Percentiles rank a stretch among this genome's conserved stretches.
Conservation (phyloP, 208 protist species). For the Acanthamoeba royreba region DNA sequence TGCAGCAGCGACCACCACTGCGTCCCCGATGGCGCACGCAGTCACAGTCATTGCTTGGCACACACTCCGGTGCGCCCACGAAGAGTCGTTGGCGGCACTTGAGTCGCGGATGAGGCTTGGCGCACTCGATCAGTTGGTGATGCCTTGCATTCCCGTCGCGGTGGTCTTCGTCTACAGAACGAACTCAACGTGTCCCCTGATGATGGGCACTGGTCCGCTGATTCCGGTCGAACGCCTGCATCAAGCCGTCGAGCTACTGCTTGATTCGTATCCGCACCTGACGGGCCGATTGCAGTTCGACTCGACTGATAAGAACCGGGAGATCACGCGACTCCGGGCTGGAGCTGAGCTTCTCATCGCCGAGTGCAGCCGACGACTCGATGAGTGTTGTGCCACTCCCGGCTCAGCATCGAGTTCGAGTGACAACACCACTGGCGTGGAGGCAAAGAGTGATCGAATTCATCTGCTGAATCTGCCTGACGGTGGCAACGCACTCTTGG, state of each 20-base stretch:
- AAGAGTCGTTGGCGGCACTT: neutral
- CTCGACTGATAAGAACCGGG: neutral
- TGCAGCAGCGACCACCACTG: no score
- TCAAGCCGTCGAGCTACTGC: neutral
- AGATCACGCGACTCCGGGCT: neutral
- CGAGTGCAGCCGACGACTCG: neutral
- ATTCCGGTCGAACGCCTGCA: constrained; percentile 26
- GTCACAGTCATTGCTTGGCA: neutral
- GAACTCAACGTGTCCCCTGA: neutral
- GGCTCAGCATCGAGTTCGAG: neutral
- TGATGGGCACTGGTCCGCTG: neutral
- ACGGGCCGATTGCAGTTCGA: neutral
- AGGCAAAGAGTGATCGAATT: no score
- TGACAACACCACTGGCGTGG: no score
- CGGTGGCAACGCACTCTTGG: constrained; percentile 4
- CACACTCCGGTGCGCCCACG: constrained; percentile 14
- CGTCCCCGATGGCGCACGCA: no score
- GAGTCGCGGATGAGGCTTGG: constrained; percentile 27
- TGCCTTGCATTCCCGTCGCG: neutral
- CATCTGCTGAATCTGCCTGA: neutral
- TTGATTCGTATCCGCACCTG: constrained; percentile 42
- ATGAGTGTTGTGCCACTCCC: neutral
- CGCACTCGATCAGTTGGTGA: neutral
- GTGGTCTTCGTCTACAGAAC: constrained; percentile 39
- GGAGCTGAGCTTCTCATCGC: constrained; percentile 19